Percentiles rank a stretch among this genome's conserved stretches.
Conservation (phyloP, 1,284 basidiomycete species). For the Takashimella tepidaria region DNA sequence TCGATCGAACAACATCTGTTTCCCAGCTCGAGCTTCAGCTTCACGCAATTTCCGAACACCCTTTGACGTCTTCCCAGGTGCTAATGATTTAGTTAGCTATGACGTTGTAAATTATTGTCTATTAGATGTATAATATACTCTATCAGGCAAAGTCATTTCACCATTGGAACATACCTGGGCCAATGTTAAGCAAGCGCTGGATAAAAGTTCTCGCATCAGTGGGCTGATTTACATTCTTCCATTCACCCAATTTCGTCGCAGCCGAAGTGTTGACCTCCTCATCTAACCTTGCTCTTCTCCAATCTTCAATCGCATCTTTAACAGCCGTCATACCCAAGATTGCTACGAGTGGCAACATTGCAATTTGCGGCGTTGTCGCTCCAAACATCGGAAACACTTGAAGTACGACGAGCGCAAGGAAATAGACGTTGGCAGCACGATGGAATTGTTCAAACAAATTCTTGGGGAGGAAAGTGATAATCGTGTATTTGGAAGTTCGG, state of each 20-base stretch:
- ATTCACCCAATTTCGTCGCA: conserved; percentile 61
- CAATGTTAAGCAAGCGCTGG: conserved; percentile 60
- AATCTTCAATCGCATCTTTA: conserved; percentile 94
- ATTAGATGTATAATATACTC: too few relatives aligned
- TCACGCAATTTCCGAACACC: conserved; percentile 82
- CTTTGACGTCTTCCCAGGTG: conserved; percentile 57
- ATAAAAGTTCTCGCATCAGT: conserved; percentile 68
- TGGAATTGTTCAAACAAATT: conserved; percentile 88
- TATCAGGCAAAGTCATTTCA: conserved; percentile 11
- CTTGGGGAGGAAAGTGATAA: conserved; percentile 88
- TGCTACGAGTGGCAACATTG: conserved; percentile 80
- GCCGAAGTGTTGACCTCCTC: conserved; percentile 57
- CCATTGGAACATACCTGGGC: conserved; percentile 24
- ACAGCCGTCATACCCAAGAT: conserved; percentile 84
- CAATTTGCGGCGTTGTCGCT: conserved; percentile 73
- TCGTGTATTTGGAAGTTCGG: conserved; percentile 87
- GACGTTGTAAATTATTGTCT: too few relatives aligned
- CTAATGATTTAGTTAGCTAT: conserved; percentile 8
- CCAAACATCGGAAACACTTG: conserved; percentile 91
- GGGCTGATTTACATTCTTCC: conserved; percentile 85
- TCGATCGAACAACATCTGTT: conserved; percentile 59
- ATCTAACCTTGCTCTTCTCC: conserved; percentile 76
- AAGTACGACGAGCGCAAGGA: conserved; percentile 74
- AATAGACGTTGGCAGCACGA: conserved; percentile 88
- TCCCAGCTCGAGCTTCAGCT: conserved; percentile 62